Percentiles rank a stretch among this genome's conserved stretches.
These are phyloP conservation scores for Alternaria gaisen DNA, from an alignment of 2,329 filamentous ascomycete genomes.

Conservation along the genomic window DNA sequence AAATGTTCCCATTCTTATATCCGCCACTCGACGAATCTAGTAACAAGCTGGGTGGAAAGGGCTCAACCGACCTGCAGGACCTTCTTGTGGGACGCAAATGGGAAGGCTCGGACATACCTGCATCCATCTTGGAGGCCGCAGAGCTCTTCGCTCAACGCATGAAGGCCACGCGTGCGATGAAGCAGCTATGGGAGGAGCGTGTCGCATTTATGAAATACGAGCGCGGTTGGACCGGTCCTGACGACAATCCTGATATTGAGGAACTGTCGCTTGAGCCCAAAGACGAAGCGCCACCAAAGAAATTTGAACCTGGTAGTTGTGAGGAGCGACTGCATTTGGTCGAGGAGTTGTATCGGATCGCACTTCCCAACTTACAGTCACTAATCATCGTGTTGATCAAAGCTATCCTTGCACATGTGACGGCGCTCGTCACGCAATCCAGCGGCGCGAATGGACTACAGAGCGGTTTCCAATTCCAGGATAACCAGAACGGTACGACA, in stretches of 20 bases:
- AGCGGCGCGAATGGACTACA: constrained; percentile 60
- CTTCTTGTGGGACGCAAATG: constrained; percentile 82
- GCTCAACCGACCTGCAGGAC: constrained; percentile 80
- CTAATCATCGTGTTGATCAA: constrained; percentile 92
- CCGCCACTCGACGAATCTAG: constrained; percentile 89
- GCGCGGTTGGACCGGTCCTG: constrained; percentile 77
- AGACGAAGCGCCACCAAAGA: constrained; percentile 33
- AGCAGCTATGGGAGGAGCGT: constrained; percentile 93
- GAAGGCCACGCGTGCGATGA: constrained; percentile 88
- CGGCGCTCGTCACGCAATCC: constrained; percentile 74
- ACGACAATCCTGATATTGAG: constrained; percentile 58
- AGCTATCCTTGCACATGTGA: constrained; percentile 86
- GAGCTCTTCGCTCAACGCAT: constrained; percentile 90
- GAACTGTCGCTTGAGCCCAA: constrained; percentile 50
- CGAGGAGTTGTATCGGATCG: constrained; percentile 80
- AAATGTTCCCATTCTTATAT: constrained; percentile 98
- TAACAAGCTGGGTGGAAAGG: constrained; percentile 90
- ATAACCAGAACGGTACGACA: constrained; percentile 52
- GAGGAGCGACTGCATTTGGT: constrained; percentile 75
- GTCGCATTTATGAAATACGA: constrained; percentile 92
- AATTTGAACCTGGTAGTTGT: constrained; percentile 59
- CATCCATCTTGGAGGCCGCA: constrained; percentile 93
- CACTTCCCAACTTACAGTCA: constrained; percentile 87
- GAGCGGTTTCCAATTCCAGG: constrained; percentile 56
- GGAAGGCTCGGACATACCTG: constrained; percentile 93